These are phyloP conservation scores for Gynandropsis gynandra DNA, from an alignment of 345 rosid genomes.

Conservation along the genomic window DNA sequence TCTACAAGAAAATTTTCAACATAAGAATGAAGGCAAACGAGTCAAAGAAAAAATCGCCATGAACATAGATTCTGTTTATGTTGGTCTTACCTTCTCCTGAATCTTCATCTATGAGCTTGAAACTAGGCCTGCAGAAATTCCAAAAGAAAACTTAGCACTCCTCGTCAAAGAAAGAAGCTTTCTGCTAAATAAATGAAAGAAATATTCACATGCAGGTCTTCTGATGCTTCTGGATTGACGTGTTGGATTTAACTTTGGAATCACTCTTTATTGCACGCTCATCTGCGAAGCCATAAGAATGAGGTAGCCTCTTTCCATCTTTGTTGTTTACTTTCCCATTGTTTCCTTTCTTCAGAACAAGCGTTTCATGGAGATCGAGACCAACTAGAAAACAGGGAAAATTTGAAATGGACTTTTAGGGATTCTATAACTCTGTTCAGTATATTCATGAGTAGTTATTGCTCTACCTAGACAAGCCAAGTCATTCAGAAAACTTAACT, in stretches of 20 bases:
- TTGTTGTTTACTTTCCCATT: slow-evolving; percentile 22
- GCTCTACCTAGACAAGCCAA: slow-evolving; percentile 8
- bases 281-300: slow-evolving; percentile 36
- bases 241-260: slow-evolving; percentile 25
- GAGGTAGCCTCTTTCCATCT: slow-evolving; percentile 32
- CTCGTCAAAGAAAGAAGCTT: neutral
- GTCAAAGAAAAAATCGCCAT: neutral
- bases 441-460: slow-evolving; percentile 6
- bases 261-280: slow-evolving; percentile 35
- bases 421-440: neutral
- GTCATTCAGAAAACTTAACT: slow-evolving; percentile 35
- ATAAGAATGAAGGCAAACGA: slow-evolving; percentile 10
- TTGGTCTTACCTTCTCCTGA: slow-evolving; percentile 47
- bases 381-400: slow-evolving; percentile 49
- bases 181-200: slow-evolving; percentile 1
- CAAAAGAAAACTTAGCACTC: slow-evolving; percentile 1
- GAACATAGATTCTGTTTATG: neutral
- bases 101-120: slow-evolving; percentile 85
- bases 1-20: slow-evolving; percentile 10
- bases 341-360: slow-evolving; percentile 38
- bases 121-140: slow-evolving; percentile 67
- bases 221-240: slow-evolving; percentile 17
- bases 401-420: neutral
- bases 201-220: slow-evolving; percentile 20
- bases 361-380: slow-evolving; percentile 62